Percentiles rank a stretch among this genome's conserved stretches.
These are phyloP conservation scores for Santalum album DNA, from an alignment of 164 flowering plant species.

Conservation along the genomic window DNA sequence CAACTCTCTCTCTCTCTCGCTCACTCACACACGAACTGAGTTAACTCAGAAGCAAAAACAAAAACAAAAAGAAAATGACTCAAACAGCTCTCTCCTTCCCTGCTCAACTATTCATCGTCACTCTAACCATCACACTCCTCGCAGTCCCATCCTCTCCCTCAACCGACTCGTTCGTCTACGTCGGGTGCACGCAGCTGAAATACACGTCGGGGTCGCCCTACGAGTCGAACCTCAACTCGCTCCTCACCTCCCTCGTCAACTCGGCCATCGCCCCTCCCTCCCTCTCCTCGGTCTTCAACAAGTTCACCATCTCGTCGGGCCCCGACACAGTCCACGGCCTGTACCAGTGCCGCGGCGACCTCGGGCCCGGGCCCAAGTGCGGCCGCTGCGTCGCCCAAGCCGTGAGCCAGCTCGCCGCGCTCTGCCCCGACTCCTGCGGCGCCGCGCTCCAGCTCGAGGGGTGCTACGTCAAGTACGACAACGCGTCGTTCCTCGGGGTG, in stretches of 20 bases:
- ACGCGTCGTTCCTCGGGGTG: slow-evolving; percentile 37
- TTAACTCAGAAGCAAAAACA: not conserved
- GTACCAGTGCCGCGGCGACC: slow-evolving; percentile 65
- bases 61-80: too few relatives aligned
- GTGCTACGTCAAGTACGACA: slow-evolving; percentile 55
- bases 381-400: slow-evolving; percentile 36
- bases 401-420: slow-evolving; percentile 33
- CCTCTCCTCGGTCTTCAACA: slow-evolving; percentile 28
- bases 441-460: slow-evolving; percentile 58
- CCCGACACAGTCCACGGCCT: slow-evolving; percentile 36
- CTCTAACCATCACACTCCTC: slow-evolving; percentile 3
- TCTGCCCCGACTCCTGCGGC: slow-evolving; percentile 37
- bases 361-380: slow-evolving; percentile 26
- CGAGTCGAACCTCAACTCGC: slow-evolving; percentile 39
- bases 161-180: slow-evolving; percentile 38
- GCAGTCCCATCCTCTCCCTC: slow-evolving; percentile 15
- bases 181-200: slow-evolving; percentile 46
- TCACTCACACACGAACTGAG: too few relatives aligned
- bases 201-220: slow-evolving; percentile 32
- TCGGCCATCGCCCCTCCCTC: slow-evolving; percentile 21
- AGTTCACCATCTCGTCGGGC: slow-evolving; percentile 30
- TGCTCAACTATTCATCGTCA: slow-evolving; percentile 3
- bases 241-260: slow-evolving; percentile 51
- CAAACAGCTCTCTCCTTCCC: not conserved
- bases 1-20: not conserved